Base-by-base conservation (phyloP, 2,329 filamentous ascomycete genomes). In the Coleophoma cylindrospora region DNA sequence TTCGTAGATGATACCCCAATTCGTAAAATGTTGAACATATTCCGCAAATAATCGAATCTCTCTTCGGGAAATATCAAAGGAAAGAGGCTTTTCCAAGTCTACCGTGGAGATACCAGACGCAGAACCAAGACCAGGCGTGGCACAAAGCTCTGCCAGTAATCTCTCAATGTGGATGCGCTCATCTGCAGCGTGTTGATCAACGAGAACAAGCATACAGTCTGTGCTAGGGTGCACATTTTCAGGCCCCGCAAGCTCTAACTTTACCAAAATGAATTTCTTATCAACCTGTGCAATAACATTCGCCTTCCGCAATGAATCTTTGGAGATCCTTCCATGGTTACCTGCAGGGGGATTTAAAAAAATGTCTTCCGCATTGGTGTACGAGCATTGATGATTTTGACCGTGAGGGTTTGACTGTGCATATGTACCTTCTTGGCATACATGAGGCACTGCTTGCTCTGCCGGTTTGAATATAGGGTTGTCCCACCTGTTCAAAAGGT, bases 111-210 rank as follows among this genome's bases (percentile, higher is more conserved):
- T 43, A 66, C 66, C 17, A 13, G 51, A 53, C 37, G 19, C 38
- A 9, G 34, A 9, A 12, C 49, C 13, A 12, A 34, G 14, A 15
- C 15, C 11, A 10, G 62, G 50, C 54, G 61, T 64, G 6, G 53
- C 54, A 57, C 75, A 82, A 33, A 87, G 68, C 2, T 81, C 74
- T 21, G 63, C 54, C 64, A 95, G 82, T 1, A 99, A 74, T 0
- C 67, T 64, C 64, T 99, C 94, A 1, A 97, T 79, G 1, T 84
- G 83, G 54, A 87, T 83, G 43, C 94, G 80, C 70, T 99, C 94
- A 64, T 96, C 92, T 3, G 91, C 94, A 1, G 94, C 94, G 64
- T 99, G 94, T 62, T 99, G 94, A 62, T 99, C 94, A 37, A 96
- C 74, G 37, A 96, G 73, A 0, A 95, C 76, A 4, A 97, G 70